Base-by-base conservation (phyloP, 2,329 filamentous ascomycete species). In the Aureobasidium sp. region DNA sequence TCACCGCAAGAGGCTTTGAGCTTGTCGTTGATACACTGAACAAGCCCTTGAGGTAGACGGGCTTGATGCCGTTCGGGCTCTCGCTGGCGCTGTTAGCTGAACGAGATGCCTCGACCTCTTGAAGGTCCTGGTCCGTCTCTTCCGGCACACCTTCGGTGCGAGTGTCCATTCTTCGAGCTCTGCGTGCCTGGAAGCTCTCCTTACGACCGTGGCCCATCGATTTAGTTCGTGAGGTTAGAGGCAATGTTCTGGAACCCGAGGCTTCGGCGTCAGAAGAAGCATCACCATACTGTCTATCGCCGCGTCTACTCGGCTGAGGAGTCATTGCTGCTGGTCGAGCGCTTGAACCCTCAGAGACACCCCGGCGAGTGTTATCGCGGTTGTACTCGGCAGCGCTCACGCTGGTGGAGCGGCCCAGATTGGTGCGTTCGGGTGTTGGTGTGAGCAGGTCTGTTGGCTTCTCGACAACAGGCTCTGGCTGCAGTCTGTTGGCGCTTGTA, bases 11-110 rank as follows among this genome's bases (percentile, higher is more conserved):
- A 0, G 93, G 90, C 72, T 95, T 96, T 71, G 87, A 94, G 63
- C 91, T 97, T 7, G 94, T 99, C 0, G 94, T 99, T 4, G 91
- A 95, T 60, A 97, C 94, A 70, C 93, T 97, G 77, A 99, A 97
- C 20, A 99, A 81, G 5, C 94, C 94, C 75, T 97, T 99, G 62
- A 99, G 83, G 73, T 89, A 97, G 3, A 97, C 94, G 0, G 94
- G 94, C 73, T 96, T 97, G 59, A 93, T 87, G 64, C 93, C 84
- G 67, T 95, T 91, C 5, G 88, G 86, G 67, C 84, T 86, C 64
- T 85, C 82, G 56, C 77, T 74, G 41, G 68, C 68, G 27, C 77
- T 74, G 27, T 72, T 69, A 27, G 45, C 34, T n/a, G 57, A 41
- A 34, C 34, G 44, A 39, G 61, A 64, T 14, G 74, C 74, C 55